Percentiles rank a stretch among this genome's conserved stretches.
Conservation (phyloP, 1,284 basidiomycete genomes). For the Sparassis latifolia region DNA sequence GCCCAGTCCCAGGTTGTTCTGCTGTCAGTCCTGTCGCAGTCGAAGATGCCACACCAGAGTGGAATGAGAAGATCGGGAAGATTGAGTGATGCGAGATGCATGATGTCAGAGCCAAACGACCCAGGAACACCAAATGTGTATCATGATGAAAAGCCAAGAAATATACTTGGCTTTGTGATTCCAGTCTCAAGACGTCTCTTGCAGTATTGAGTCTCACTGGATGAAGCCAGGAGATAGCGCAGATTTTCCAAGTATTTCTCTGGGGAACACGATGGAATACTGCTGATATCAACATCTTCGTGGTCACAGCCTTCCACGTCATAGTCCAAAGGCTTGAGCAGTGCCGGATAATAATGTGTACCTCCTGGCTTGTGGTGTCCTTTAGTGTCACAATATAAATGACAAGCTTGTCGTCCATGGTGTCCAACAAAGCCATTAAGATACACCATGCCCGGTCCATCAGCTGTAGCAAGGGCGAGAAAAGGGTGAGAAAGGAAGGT, state of each 20-base stretch:
- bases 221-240: background rate
- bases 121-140: slow-evolving; percentile 17
- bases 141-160: background rate
- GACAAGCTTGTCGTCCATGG: slow-evolving; percentile 27
- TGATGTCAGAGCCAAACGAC: slow-evolving; percentile 27
- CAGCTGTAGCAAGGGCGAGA: slow-evolving; percentile 14
- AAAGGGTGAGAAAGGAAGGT: slow-evolving; percentile 11
- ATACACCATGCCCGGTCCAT: slow-evolving; percentile 19
- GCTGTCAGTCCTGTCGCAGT: slow-evolving; percentile 14
- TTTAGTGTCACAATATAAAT: slow-evolving; percentile 23
- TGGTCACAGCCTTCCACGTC: background rate
- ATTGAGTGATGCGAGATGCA: slow-evolving; percentile 30
- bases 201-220: background rate
- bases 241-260: slow-evolving; percentile 3
- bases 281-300: background rate
- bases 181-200: background rate
- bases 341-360: slow-evolving; percentile 26
- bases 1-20: slow-evolving; percentile 28
- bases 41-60: slow-evolving; percentile 26
- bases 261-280: background rate
- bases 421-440: slow-evolving; percentile 31
- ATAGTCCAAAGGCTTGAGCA: background rate
- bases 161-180: background rate
- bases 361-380: slow-evolving; percentile 25
- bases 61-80: slow-evolving; percentile 26